These are phyloP conservation scores for Erodium trifolium DNA, from an alignment of 441 rosid species.

Conservation along the genomic window DNA sequence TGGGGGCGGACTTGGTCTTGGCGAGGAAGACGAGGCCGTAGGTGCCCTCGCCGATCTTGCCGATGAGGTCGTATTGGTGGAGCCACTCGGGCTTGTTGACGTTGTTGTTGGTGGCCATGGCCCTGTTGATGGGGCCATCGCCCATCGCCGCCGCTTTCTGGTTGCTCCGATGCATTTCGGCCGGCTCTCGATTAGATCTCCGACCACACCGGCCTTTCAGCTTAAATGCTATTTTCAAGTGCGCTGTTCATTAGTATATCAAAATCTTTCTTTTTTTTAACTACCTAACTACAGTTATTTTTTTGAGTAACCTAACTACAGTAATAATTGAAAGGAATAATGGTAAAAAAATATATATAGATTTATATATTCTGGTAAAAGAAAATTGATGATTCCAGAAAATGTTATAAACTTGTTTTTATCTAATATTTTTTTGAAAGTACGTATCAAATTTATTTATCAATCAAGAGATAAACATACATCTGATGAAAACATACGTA, in stretches of 20 bases:
- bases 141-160: neutral
- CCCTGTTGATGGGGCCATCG: neutral
- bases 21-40: conserved; percentile 96
- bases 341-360: too few species aligned
- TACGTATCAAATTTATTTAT: too few species aligned
- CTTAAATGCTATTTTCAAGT: neutral
- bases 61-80: conserved; percentile 81
- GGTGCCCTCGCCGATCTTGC: conserved; percentile 96
- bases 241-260: neutral
- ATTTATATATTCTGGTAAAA: too few species aligned
- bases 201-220: neutral
- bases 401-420: too few species aligned
- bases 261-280: too few species aligned
- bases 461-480: too few species aligned
- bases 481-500: too few species aligned
- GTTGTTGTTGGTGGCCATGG: conserved; percentile 23
- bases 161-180: neutral
- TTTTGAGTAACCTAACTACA: too few species aligned
- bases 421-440: too few species aligned
- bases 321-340: too few species aligned
- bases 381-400: too few species aligned
- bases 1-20: conserved; percentile 52
- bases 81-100: conserved; percentile 92
- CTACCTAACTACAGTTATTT: too few species aligned
- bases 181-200: neutral